These are phyloP conservation scores for Ochromonadaceae sp. DNA, from an alignment of 352 stramenopile species.

Conservation along the genomic window DNA sequence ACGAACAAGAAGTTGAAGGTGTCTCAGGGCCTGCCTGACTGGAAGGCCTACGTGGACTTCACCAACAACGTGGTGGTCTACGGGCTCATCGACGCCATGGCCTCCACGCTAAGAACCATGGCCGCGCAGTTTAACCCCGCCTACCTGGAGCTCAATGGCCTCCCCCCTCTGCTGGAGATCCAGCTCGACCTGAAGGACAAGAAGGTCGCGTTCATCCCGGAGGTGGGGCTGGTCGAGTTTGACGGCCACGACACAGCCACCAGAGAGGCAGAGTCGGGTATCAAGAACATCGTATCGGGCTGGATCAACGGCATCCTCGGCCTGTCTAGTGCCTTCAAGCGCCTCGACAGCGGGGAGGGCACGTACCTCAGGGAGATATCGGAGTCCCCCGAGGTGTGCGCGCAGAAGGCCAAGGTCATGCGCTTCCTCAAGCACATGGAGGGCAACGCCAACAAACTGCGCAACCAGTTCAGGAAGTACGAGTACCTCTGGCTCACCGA, in stretches of 20 bases:
- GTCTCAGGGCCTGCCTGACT: constrained; percentile 66
- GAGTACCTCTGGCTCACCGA: constrained; percentile 78
- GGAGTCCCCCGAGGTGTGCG: constrained; percentile 53
- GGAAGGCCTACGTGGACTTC: constrained; percentile 75
- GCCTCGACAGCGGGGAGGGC: constrained; percentile 60
- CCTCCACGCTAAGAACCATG: constrained; percentile 41
- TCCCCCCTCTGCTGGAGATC: constrained; percentile 65
- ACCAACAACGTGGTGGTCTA: constrained; percentile 70
- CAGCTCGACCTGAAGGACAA: constrained; percentile 70
- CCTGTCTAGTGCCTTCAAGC: constrained; percentile 27
- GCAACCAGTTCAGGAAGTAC: constrained; percentile 59
- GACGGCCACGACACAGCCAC: not conserved
- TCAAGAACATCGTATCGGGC: constrained; percentile 27
- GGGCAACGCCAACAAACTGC: constrained; percentile 40
- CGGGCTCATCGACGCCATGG: constrained; percentile 48
- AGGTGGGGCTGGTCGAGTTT: constrained; percentile 32
- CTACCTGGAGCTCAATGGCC: constrained; percentile 55
- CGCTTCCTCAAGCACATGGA: constrained; percentile 59
- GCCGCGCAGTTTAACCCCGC: constrained; percentile 52
- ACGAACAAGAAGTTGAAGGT: constrained; percentile 67
- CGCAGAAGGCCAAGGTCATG: constrained; percentile 55
- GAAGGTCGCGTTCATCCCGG: constrained; percentile 56
- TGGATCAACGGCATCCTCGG: constrained; percentile 31
- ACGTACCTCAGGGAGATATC: constrained; percentile 69
- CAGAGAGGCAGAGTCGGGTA: no score